Percentiles rank a stretch among this genome's conserved stretches.
Evolutionary conservation across 495 filamentous ascomycete species (phyloP).

Genomic region (Neurospora sublineolata): DNA sequence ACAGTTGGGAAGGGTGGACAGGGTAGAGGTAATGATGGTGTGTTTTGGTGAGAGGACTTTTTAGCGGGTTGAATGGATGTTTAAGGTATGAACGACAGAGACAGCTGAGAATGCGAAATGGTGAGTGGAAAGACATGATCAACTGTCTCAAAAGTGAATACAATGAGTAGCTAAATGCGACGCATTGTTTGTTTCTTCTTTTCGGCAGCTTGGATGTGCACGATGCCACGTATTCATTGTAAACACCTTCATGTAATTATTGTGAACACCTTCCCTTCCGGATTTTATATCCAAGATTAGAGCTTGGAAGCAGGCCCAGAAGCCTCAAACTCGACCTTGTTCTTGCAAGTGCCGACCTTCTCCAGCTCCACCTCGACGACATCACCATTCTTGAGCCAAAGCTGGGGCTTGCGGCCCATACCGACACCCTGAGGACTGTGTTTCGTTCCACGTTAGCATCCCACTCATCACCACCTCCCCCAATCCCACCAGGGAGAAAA

Average conservation of each 20-base stretch:
- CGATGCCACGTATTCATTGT: background rate
- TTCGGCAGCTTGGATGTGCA: background rate
- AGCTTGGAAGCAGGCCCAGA: constrained; percentile 43
- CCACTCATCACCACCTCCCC: background rate
- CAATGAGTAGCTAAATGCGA: too few species aligned
- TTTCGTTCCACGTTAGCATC: background rate
- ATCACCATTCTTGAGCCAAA: constrained; percentile 75
- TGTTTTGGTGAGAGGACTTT: too few species aligned
- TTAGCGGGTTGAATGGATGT: too few species aligned
- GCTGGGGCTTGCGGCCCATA: constrained; percentile 58
- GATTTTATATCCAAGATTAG: constrained; percentile 10
- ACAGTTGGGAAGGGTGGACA: too few species aligned
- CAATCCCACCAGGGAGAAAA: background rate
- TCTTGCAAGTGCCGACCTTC: constrained; percentile 56
- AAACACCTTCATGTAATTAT: background rate
- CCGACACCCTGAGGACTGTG: constrained; percentile 68
- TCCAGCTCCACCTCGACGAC: constrained; percentile 65
- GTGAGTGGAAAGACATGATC: too few species aligned
- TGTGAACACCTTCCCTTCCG: background rate
- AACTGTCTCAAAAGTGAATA: too few species aligned
- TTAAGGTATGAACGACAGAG: too few species aligned
- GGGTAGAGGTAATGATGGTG: too few species aligned
- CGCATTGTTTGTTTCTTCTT: too few species aligned
- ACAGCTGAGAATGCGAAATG: too few species aligned
- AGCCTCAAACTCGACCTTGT: constrained; percentile 54